These are phyloP conservation scores for Trametes coccinea DNA, from an alignment of 768 basidiomycete species.

Conservation along the genomic window DNA sequence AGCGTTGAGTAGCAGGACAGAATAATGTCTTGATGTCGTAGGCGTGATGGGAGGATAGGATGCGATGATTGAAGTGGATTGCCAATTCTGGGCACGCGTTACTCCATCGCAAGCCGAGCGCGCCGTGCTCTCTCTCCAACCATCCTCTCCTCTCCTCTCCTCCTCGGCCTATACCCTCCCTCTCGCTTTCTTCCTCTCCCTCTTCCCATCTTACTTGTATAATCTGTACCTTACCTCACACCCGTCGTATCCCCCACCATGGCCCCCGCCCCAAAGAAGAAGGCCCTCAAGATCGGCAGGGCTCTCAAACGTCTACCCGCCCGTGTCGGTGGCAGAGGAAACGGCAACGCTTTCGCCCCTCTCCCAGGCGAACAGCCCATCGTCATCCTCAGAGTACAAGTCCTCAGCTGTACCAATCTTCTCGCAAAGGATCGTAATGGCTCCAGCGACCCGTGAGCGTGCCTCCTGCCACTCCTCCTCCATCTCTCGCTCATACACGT, in stretches of 20 bases:
- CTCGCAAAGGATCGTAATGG: conserved; percentile 65
- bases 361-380: conserved; percentile 63
- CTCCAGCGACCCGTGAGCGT: conserved; percentile 74
- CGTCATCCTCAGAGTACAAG: conserved; percentile 66
- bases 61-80: background rate
- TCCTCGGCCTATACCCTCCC: background rate
- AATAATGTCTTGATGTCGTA: too few species aligned
- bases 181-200: background rate
- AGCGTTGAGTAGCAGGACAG: too few species aligned
- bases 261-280: conserved; percentile 39
- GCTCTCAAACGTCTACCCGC: conserved; percentile 58
- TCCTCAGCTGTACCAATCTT: conserved; percentile 63
- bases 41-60: too few species aligned
- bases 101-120: background rate
- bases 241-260: conserved; percentile 12
- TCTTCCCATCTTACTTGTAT: background rate
- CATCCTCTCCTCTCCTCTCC: background rate
- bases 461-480: background rate
- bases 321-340: conserved; percentile 43
- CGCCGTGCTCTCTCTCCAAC: background rate
- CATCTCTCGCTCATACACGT: background rate
- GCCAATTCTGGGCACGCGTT: background rate
- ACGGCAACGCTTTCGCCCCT: conserved; percentile 43
- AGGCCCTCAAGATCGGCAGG: conserved; percentile 54
- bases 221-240: background rate